Evolutionary conservation across 2,329 filamentous ascomycete genomes (phyloP), one percentile per base, ranked within the genome.

Genomic region (Chrysoporthe deuterocubensis): DNA sequence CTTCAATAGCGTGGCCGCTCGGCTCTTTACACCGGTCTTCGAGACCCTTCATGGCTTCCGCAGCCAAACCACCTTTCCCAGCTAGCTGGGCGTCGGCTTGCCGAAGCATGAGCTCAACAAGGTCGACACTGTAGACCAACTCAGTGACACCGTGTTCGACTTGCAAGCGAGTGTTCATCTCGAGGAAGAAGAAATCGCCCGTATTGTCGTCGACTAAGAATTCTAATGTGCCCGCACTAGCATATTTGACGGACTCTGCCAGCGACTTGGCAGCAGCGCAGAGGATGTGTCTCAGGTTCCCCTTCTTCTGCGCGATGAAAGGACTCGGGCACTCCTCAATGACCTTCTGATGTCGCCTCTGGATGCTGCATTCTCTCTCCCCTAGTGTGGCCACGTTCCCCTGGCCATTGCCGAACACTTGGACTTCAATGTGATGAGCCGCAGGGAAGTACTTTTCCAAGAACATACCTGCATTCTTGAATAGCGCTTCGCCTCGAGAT

Each of bases 111-210:
- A 79, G 73, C 43, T 88, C 83, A 1, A 94, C 92, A 13, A 94
- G 81, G 75, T 94, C 92, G 61, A 92, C 85, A 0, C 87, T 89
- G 11, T 90, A 92, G 2, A 92, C 89, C 84, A 91, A 89, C 76
- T 94, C 92, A 0, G 92, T 94, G 8, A 93, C 89, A 0, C 91
- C 90, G 71, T 94, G 92, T 75, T 94, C 92, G 34, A 94, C 91
- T 72, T 94, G 91, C 3, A 94, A 77, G 9, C 91, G 82, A 0
- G 91, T 71, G 81, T 86, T 83, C 75, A 85, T 83, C 67, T 84
- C 83, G 16, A 84, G 74, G 67, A 84, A 85, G 71, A 81, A 92
- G 75, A 89, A 91, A 7, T 87, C 81, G 0, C 83, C 86, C 0
- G 84, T 84, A 62, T 84, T 80, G 65, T 89, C 87, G 69, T 91